Evolutionary conservation across 2,329 filamentous ascomycete genomes (phyloP), one percentile per base, ranked within the genome.

Genomic region (Hymenoscyphus fructigenus): DNA sequence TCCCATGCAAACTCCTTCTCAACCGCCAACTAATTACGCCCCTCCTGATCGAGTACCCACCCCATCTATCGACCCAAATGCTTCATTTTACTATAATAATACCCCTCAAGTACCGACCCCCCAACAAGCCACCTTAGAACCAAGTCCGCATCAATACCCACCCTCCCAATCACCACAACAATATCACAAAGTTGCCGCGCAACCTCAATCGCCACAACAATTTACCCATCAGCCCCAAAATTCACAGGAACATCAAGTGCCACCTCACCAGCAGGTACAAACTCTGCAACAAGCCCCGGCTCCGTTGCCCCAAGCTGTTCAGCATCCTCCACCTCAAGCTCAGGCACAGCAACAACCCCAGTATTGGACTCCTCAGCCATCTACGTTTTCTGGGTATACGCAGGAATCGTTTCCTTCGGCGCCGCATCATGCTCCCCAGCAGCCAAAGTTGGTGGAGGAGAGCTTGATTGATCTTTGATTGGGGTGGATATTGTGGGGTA

Each of bases 401-500:
- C 85, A 86, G 72, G 85, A 88, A 28, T 79, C 84, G 2, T 91
- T 92, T 72, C 90, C 90, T 1, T 81, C 84, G 2, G 86, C 85
- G 32, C 87, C 88, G 17, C 85, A 88, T 65, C 85, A 89, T 75
- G 82, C 85, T 63, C 78, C 80, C 53, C 79, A 83, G 70, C 75
- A 61, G 17, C 59, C 59, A 15, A 47, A 61, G 47, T 47, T 61
- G 0, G 83, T 90, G 57, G 91, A 94, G 77, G 91, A 94, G 77
- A 90, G 88, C 65, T 78, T 95, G 73, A 95, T 95, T 77, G 91
- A 95, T 76, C 81, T 94, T 67, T 93, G 77, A 70, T 59, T 7
- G n/a, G 41, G 36, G 91, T 89, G 90, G 88, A 92, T 66, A 89
- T 88, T 1, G 85, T 83, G 34, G 34, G 34, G 34, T 36, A 32